Conservation (phyloP, 2,329 filamentous ascomycete species). For the Aspergillus hortae region DNA sequence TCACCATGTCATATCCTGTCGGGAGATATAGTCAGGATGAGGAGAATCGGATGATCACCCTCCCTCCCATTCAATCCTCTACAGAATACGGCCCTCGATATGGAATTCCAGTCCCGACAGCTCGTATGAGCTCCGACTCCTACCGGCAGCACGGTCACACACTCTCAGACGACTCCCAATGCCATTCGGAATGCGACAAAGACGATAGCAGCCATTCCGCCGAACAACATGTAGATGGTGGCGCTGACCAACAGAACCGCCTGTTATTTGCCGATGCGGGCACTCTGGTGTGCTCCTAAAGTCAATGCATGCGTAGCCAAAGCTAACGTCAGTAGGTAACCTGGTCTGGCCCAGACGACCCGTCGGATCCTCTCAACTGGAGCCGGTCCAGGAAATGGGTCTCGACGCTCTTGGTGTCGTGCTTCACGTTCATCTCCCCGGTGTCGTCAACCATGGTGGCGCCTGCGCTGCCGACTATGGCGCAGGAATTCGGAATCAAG, state of each 20-base stretch:
- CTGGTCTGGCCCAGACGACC: slow-evolving; percentile 40
- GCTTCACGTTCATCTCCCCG: slow-evolving; percentile 60
- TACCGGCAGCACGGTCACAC: background rate
- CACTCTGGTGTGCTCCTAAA: background rate
- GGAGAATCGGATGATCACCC: background rate
- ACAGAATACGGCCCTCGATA: background rate
- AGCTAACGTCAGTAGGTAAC: slow-evolving; percentile 4
- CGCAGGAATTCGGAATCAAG: slow-evolving; percentile 50
- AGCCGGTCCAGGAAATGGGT: slow-evolving; percentile 54
- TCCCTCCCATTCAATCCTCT: background rate
- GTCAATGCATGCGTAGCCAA: no score
- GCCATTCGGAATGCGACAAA: background rate
- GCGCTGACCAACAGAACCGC: background rate
- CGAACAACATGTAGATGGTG: background rate
- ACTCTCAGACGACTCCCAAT: background rate
- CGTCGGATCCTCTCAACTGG: slow-evolving; percentile 53
- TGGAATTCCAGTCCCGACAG: background rate
- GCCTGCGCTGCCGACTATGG: slow-evolving; percentile 50
- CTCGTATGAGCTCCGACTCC: background rate
- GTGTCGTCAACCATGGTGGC: slow-evolving; percentile 61
- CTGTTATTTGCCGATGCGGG: background rate
- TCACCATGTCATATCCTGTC: background rate
- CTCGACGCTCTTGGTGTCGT: slow-evolving; percentile 51
- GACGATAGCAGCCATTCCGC: background rate
- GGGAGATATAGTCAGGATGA: background rate